These are phyloP conservation scores for Madurella mycetomatis DNA, from an alignment of 2,329 filamentous ascomycete species.

Conservation along the genomic window DNA sequence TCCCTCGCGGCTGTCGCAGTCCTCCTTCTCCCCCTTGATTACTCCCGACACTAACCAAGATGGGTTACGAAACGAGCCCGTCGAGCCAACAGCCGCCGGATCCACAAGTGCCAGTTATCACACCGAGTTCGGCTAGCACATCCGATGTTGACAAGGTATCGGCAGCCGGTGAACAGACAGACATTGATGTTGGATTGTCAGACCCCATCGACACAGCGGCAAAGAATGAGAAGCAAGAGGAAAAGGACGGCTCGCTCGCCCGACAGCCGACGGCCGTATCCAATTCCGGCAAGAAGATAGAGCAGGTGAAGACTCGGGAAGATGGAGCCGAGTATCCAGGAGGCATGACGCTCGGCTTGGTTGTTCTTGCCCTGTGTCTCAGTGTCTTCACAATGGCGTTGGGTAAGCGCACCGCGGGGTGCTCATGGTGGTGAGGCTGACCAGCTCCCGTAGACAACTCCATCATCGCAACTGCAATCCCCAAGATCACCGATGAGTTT, in stretches of 20 bases:
- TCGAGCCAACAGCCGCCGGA: too few species aligned
- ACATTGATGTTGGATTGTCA: constrained; percentile 11
- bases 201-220: constrained; percentile 9
- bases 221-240: constrained; percentile 13
- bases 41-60: too few species aligned
- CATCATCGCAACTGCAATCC: constrained; percentile 39
- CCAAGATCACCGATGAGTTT: constrained; percentile 37
- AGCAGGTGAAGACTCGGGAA: constrained; percentile 31
- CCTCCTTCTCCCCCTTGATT: too few species aligned
- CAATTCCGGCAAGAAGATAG: constrained; percentile 25
- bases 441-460: constrained; percentile 25
- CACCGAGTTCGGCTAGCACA: constrained; percentile 23
- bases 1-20: too few species aligned
- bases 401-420: constrained; percentile 24
- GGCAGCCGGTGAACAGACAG: constrained; percentile 16
- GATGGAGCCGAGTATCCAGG: constrained; percentile 37
- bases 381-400: constrained; percentile 43
- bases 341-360: constrained; percentile 35
- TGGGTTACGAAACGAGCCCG: too few species aligned
- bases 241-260: constrained; percentile 19
- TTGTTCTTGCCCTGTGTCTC: constrained; percentile 41
- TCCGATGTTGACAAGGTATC: constrained; percentile 25
- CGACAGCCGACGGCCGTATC: constrained; percentile 27
- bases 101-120: constrained; percentile 21
- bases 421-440: background rate